Conservation (phyloP, 2,329 filamentous ascomycete genomes). For the Rosellinia necatrix region DNA sequence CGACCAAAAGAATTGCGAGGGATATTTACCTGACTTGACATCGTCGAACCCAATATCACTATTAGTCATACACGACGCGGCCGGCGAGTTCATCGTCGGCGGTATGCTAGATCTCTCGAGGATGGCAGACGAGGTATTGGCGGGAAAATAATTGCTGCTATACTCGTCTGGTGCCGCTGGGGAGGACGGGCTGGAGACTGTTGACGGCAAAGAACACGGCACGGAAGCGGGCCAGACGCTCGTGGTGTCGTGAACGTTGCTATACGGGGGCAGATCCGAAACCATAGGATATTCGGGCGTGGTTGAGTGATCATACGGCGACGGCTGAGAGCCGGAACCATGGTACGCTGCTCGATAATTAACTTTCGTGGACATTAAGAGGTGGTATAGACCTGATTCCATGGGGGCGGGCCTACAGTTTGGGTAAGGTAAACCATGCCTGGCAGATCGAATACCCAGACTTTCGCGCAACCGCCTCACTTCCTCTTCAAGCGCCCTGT, state of each 20-base stretch:
- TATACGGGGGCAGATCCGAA: constrained; percentile 49
- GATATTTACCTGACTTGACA: constrained; percentile 41
- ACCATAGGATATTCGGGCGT: constrained; percentile 51
- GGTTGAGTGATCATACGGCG: constrained; percentile 48
- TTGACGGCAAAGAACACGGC: constrained; percentile 51
- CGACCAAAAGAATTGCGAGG: constrained; percentile 11
- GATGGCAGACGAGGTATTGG: constrained; percentile 53
- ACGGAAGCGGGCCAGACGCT: constrained; percentile 53
- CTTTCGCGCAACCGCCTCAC: constrained; percentile 51
- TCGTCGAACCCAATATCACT: constrained; percentile 44
- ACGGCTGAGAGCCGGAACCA: constrained; percentile 49
- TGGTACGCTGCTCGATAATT: constrained; percentile 30
- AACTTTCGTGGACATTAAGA: background rate
- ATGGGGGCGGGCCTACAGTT: constrained; percentile 31
- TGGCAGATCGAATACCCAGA: constrained; percentile 47
- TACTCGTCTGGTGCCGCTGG: constrained; percentile 55
- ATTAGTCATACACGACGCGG: constrained; percentile 37
- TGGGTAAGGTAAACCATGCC: constrained; percentile 34
- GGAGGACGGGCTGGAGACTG: constrained; percentile 57
- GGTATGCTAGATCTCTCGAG: constrained; percentile 43
- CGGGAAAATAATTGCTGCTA: constrained; percentile 52
- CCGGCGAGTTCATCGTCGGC: constrained; percentile 39
- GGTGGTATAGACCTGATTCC: background rate
- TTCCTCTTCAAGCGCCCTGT: constrained; percentile 60
- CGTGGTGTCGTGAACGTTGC: constrained; percentile 48